Evolutionary conservation across 73 alveolate genomes (phyloP).

Genomic region (Tetrahymena malaccensis): DNA sequence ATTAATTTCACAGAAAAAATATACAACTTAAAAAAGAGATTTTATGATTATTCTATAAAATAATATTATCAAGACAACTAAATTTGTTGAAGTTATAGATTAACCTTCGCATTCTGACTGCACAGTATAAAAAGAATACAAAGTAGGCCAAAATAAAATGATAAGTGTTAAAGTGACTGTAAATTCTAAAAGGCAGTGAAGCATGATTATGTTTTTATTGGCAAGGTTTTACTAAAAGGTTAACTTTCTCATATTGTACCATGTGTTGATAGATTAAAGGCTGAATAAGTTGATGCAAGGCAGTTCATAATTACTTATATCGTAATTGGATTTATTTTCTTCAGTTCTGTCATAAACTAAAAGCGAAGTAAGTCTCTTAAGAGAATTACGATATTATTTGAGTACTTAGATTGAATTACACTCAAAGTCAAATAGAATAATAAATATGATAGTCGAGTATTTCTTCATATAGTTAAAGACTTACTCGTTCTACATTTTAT

Average conservation of each 20-base stretch:
- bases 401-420: background rate
- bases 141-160: background rate
- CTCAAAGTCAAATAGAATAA: background rate
- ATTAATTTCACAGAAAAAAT: background rate
- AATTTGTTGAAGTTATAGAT: background rate
- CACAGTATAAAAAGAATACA: background rate
- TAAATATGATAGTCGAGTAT: background rate
- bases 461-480: background rate
- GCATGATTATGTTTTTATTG: background rate
- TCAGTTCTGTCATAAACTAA: background rate
- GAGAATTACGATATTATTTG: background rate
- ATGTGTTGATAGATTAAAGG: background rate
- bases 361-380: background rate
- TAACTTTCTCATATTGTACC: background rate
- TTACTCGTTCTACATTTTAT: no score
- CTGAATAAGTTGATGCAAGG: background rate
- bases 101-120: background rate
- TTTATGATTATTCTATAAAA: background rate
- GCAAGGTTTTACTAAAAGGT: background rate
- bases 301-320: background rate
- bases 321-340: background rate
- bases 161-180: background rate
- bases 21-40: background rate
- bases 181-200: background rate
- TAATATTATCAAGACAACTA: background rate